phyloP scores from a whole-genome alignment of 1,284 basidiomycete species.

The Boletus semigastroideus region DNA sequence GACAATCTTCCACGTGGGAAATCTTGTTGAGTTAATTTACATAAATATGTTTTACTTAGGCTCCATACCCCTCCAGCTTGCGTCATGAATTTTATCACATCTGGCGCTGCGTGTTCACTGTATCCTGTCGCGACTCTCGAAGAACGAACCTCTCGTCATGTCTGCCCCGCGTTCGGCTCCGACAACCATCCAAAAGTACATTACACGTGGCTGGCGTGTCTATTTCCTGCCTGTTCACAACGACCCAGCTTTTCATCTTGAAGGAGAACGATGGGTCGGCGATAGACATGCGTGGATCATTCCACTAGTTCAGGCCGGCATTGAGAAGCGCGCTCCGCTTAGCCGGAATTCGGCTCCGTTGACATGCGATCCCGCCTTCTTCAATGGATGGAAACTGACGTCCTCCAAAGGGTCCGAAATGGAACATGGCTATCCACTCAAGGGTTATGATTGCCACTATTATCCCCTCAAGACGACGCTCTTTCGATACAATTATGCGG shows the following conservation, averaged over 20 bases:
- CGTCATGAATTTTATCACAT: too few relatives aligned
- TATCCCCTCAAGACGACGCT: constrained; percentile 13
- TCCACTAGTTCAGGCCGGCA: constrained; percentile 23
- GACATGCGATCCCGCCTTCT: constrained; percentile 24
- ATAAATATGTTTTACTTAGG: too few relatives aligned
- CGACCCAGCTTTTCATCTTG: constrained; percentile 7
- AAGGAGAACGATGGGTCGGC: constrained; percentile 23
- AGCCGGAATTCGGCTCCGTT: constrained; percentile 18
- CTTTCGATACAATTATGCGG: constrained; percentile 28
- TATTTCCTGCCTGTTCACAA: constrained; percentile 8
- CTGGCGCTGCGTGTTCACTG: too few relatives aligned
- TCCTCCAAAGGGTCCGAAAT: fast-evolving
- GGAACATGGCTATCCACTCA: background rate
- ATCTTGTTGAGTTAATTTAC: too few relatives aligned
- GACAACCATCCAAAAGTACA: constrained; percentile 26
- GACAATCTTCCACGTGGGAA: too few relatives aligned
- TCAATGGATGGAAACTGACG: constrained; percentile 25
- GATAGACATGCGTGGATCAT: constrained; percentile 33
- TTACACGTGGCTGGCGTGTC: constrained; percentile 29
- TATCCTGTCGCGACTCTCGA: too few relatives aligned
- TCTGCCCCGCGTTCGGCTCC: background rate
- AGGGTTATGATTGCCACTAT: background rate
- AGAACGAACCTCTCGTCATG: background rate
- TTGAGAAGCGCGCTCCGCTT: constrained; percentile 17
- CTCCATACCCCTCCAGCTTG: too few relatives aligned